phyloP scores from a whole-genome alignment of 1,284 basidiomycete species.

The Cystodermella granulosa region DNA sequence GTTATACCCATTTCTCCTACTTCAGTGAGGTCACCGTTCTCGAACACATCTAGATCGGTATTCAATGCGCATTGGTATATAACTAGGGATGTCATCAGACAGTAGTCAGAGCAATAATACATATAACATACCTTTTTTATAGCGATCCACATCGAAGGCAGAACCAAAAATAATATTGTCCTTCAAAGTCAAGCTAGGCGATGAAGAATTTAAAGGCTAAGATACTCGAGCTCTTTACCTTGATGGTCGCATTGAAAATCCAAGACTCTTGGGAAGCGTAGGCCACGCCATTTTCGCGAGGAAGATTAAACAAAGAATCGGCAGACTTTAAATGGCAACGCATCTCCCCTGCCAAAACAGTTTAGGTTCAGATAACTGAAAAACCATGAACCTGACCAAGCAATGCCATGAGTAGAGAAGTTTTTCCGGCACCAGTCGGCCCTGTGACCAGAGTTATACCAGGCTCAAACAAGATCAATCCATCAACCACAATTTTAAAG shows the following conservation, averaged over 20 bases:
- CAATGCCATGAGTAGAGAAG: slow-evolving; percentile 48
- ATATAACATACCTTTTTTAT: slow-evolving; percentile 52
- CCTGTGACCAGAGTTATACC: slow-evolving; percentile 60
- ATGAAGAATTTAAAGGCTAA: no score
- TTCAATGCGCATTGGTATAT: slow-evolving; percentile 61
- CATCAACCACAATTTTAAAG: slow-evolving; percentile 46
- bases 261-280: slow-evolving; percentile 74
- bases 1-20: slow-evolving; percentile 65
- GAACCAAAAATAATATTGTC: slow-evolving; percentile 82
- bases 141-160: slow-evolving; percentile 64
- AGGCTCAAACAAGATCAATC: slow-evolving; percentile 52
- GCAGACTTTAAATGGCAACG: slow-evolving; percentile 51
- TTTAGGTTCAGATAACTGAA: neutral
- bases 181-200: no score
- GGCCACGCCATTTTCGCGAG: slow-evolving; percentile 58
- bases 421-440: slow-evolving; percentile 47
- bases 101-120: neutral
- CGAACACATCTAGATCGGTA: slow-evolving; percentile 60
- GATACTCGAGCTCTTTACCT: no score
- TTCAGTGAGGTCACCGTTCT: slow-evolving; percentile 71
- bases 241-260: slow-evolving; percentile 51
- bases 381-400: slow-evolving; percentile 30
- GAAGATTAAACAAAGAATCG: slow-evolving; percentile 60
- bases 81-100: slow-evolving; percentile 34
- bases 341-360: slow-evolving; percentile 45